Percentiles rank a stretch among this genome's conserved stretches.
These are phyloP conservation scores for Picocystis salinarum DNA, from an alignment of 139 green algal species.

Conservation along the genomic window DNA sequence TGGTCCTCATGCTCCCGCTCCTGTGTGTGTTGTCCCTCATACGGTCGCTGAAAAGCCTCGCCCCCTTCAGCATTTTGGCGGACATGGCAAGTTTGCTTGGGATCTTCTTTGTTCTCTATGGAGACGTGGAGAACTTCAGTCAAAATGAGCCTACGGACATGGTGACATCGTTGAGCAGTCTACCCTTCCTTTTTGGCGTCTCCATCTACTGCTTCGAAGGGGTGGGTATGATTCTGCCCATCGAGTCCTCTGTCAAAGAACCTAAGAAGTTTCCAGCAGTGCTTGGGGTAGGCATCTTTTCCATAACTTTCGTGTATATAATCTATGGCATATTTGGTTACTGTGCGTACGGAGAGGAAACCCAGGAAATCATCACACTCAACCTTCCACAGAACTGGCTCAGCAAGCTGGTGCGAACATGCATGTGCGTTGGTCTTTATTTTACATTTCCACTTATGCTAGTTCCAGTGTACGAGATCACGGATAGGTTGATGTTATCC, in stretches of 20 bases:
- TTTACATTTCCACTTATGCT: constrained; percentile 43
- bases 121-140: constrained; percentile 7
- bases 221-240: constrained; percentile 31
- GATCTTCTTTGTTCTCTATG: constrained; percentile 23
- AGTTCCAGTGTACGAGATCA: constrained; percentile 20
- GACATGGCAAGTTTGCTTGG: constrained; percentile 23
- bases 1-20: constrained; percentile 6
- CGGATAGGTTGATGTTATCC: too few relatives aligned
- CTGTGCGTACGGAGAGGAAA: background rate
- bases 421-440: constrained; percentile 25
- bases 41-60: constrained; percentile 16
- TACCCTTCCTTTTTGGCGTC: constrained; percentile 34
- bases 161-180: background rate
- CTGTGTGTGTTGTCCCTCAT: constrained; percentile 13
- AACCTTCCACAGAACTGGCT: constrained; percentile 23
- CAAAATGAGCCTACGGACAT: too few relatives aligned
- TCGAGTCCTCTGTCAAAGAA: constrained; percentile 29
- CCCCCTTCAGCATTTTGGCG: constrained; percentile 28
- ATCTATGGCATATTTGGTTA: constrained; percentile 19
- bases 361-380: constrained; percentile 35
- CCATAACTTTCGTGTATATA: constrained; percentile 23
- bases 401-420: constrained; percentile 16
- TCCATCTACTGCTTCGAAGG: constrained; percentile 39
- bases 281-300: constrained; percentile 9
- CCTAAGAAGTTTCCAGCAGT: constrained; percentile 13